Evolutionary conservation across 345 rosid genomes (phyloP), one percentile per base, ranked within the genome.

Genomic region (Erysimum cheiranthoides): DNA sequence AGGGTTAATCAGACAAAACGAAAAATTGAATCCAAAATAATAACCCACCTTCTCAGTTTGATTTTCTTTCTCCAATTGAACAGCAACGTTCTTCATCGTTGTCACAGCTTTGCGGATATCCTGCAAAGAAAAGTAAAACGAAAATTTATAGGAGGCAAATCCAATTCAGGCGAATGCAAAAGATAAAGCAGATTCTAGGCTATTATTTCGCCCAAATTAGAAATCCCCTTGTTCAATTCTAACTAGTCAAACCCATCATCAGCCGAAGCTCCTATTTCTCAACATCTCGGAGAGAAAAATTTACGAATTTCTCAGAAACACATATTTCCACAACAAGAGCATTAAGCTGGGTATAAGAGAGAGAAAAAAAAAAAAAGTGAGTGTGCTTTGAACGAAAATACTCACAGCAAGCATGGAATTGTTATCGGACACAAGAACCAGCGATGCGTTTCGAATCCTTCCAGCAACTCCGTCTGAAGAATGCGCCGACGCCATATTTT

Each of bases 41-140:
- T 25, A 66, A 82, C 27, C 47, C 66, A 91, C 98, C 97, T 82
- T 84, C 32, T 80, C 85, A 72, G 88, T 73, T 76, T 88, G 82
- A 73, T 88, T 82, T 40, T 86, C 87, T 80, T 58, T 88, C 85
- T 92, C 99, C 49, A 92, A 66, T 73, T 87, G 86, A 82, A 92
- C 88, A 9, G 93, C 97, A 9, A 89, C 80, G 36, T 86, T 86
- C 87, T 86, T 92, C 82, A 90, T 82, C 81, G 79, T 72, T 67
- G 42, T 72, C 74, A 90, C 76, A 47, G 91, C 79, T 80, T 85
- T 90, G 53, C 90, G 83, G 1, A 90, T 82, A 46, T 95, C 99
- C 98, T 92, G 86, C 34, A 38, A 43, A 65, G 52, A 51, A 71
- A 75, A 8, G 25, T 54, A 70, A 70, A 10, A 47, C 21, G 31